Evolutionary conservation across 345 rosid genomes (phyloP).

Genomic region (Psidium guajava): DNA sequence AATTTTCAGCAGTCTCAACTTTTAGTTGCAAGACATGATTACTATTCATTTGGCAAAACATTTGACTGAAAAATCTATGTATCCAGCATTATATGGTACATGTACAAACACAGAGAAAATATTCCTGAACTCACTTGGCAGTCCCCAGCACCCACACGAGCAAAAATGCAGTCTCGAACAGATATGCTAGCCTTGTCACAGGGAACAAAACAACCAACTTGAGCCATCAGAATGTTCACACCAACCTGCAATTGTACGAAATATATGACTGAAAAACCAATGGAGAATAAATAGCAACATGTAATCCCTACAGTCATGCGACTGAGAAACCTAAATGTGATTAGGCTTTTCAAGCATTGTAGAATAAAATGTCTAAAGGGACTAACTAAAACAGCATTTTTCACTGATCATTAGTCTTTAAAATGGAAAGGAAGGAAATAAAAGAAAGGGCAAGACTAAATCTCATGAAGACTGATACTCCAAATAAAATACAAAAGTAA

Average conservation of each 20-base stretch:
- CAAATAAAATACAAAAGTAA: background rate
- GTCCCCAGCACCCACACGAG: slow-evolving; percentile 98
- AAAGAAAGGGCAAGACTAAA: background rate
- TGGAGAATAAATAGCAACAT: background rate
- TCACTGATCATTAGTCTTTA: background rate
- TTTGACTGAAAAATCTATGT: background rate
- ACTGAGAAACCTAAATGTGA: background rate
- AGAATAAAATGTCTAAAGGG: background rate
- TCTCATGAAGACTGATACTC: background rate
- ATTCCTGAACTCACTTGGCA: slow-evolving; percentile 71
- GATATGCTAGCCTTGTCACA: slow-evolving; percentile 88
- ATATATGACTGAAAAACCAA: background rate
- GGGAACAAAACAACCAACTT: slow-evolving; percentile 95
- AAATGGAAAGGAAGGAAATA: background rate
- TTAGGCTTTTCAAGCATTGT: background rate
- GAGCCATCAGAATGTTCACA: slow-evolving; percentile 93
- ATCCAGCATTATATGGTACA: background rate
- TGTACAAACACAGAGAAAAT: background rate
- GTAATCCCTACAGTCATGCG: background rate
- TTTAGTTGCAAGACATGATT: background rate
- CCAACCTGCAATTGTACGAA: slow-evolving; percentile 44
- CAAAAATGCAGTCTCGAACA: slow-evolving; percentile 90
- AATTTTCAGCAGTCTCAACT: background rate
- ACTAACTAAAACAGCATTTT: background rate
- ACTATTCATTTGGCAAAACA: background rate